Evolutionary conservation across 2,329 filamentous ascomycete genomes (phyloP), one percentile per base, ranked within the genome.

Genomic region (Lachnellula suecica): DNA sequence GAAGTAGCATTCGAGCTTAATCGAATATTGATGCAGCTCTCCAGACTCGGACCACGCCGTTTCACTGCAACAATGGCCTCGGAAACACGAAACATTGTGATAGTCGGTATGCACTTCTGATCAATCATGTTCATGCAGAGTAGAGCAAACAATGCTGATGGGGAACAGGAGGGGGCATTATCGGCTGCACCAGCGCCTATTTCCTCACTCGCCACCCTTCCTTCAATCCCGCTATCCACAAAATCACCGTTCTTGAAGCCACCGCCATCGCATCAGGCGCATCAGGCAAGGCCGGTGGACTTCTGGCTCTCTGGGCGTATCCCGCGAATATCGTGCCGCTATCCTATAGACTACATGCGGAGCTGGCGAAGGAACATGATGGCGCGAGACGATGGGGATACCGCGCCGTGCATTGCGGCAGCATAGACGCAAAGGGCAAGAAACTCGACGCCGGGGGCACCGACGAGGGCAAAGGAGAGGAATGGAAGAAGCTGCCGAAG

Each of bases 261-360:
- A 85, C 84, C 3, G 79, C 85, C 41, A 86, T 97, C 59, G 94
- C 94, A 6, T 84, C 90, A n/a, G 93, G 89, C 22, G 93, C 94
- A 34, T 96, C 91, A 8, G 94, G 94, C 37, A 97, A 97, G 73
- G 93, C 94, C 0, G 94, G 94, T 15, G 94, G 94, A 1, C 78
- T 99, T 4, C 79, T 99, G 20, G 94, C 87, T 1, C 76, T 92
- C 15, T 97, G 93, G 91, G 94, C 93, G 1, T 97, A 96, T 66
- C 94, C 94, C 0, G 77, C 76, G 52, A 87, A 82, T 63, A 83
- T 97, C 35, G 93, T 97, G 0, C 89, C 89, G 0, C 75, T 97
- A 38, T 95, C 89, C 52, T 97, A 91, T 71, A 80, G 79, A 44
- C 77, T 97, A 15, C 94, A 97, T 66, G 81, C 83, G 29, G 84